Conservation (phyloP, 257 asterid genomes). For the Solanum sejunctum region DNA sequence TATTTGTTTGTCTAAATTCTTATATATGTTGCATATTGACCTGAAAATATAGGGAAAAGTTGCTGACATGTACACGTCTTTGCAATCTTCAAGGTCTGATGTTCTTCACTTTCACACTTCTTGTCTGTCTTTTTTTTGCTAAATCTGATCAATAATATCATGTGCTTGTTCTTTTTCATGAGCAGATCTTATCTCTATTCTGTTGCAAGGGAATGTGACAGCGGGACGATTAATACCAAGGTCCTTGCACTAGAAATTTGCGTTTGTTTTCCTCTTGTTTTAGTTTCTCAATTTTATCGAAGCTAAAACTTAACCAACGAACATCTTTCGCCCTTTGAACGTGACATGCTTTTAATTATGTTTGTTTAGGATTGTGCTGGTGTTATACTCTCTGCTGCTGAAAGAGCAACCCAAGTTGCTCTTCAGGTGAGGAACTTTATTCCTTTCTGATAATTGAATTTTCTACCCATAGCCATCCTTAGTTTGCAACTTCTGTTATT, state of each 20-base stretch:
- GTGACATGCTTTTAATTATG: not conserved
- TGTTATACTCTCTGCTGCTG: conserved; percentile 84
- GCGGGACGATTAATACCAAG: conserved; percentile 61
- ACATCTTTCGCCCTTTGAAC: not conserved
- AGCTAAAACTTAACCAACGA: not conserved
- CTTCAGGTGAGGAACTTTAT: conserved; percentile 54
- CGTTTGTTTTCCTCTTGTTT: not conserved
- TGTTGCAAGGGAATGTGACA: conserved; percentile 91
- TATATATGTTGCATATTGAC: conserved; percentile 3
- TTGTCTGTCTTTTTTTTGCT: not conserved
- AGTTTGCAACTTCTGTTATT: not conserved
- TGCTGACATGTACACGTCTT: conserved; percentile 91
- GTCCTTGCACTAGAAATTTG: conserved; percentile 14
- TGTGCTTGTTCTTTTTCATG: not conserved
- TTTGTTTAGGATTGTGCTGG: conserved; percentile 89
- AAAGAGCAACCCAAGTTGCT: conserved; percentile 98
- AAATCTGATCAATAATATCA: not conserved
- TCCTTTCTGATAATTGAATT: not conserved
- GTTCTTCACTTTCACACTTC: not conserved
- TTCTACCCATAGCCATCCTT: not conserved
- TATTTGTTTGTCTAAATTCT: not conserved
- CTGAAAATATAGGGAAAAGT: conserved; percentile 66
- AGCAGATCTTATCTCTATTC: conserved; percentile 87
- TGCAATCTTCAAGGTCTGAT: conserved; percentile 84
- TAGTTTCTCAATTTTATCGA: not conserved